phyloP scores from a whole-genome alignment of 2,329 filamentous ascomycete species.

The Chaetomium sp. region DNA sequence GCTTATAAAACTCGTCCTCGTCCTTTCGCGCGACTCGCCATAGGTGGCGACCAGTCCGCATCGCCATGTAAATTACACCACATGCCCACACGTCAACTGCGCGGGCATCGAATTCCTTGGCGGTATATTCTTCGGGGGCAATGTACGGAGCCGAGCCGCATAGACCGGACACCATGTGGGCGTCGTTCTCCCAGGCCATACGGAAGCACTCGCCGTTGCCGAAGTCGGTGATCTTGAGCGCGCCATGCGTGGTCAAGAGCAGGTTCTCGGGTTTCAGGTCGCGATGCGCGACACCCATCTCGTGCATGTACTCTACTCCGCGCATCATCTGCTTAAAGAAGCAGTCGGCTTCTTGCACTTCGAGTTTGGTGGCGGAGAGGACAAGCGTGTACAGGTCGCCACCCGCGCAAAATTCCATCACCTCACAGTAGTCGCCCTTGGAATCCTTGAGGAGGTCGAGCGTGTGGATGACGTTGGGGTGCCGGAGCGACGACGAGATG shows the following conservation, averaged over 20 bases:
- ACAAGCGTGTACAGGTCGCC: conserved; percentile 94
- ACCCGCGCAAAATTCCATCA: conserved; percentile 98
- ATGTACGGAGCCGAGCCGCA: conserved; percentile 98
- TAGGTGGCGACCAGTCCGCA: conserved; percentile 90
- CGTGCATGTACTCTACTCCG: conserved; percentile 97
- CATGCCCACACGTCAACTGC: conserved; percentile 99
- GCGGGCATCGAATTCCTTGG: conserved; percentile 91
- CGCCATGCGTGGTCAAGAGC: conserved; percentile 84
- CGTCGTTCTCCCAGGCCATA: conserved; percentile 98
- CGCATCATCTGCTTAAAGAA: conserved; percentile 99
- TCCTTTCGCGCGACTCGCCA: conserved; percentile 97
- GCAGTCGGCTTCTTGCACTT: conserved; percentile 89
- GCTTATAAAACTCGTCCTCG: conserved; percentile 94
- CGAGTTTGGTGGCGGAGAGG: conserved; percentile 82
- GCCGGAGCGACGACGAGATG: conserved; percentile 91
- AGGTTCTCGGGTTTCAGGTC: conserved; percentile 97
- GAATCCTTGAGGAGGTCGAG: conserved; percentile 91
- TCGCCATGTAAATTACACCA: conserved; percentile 99
- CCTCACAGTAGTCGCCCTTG: conserved; percentile 96
- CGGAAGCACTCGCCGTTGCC: conserved; percentile 98
- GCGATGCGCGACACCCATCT: conserved; percentile 97
- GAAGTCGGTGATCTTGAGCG: conserved; percentile 96
- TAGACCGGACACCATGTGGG: conserved; percentile 95
- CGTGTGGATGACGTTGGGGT: conserved; percentile 97
- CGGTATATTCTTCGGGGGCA: conserved; percentile 89